Conservation (phyloP, 2,329 filamentous ascomycete genomes). For the Cryphonectria naterciae region DNA sequence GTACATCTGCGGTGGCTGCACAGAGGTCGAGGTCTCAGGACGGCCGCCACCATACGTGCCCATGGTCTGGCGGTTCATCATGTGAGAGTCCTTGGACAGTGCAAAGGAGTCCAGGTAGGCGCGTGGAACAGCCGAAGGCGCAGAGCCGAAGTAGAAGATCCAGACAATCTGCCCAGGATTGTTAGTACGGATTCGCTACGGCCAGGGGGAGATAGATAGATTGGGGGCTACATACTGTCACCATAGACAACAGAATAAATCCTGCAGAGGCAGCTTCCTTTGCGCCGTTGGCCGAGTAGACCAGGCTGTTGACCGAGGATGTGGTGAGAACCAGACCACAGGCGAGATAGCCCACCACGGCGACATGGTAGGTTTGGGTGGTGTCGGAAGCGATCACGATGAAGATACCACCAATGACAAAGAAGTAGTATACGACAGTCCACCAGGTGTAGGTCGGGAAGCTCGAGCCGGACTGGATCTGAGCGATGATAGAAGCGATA, state of each 20-base stretch:
- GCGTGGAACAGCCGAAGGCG: conserved; percentile 82
- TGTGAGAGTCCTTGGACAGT: conserved; percentile 80
- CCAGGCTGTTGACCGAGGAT: conserved; percentile 81
- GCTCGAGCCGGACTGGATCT: conserved; percentile 50
- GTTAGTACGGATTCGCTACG: conserved; percentile 12
- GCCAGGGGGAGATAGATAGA: neutral
- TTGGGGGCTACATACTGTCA: conserved; percentile 67
- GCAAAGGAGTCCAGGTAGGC: conserved; percentile 96
- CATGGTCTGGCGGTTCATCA: conserved; percentile 71
- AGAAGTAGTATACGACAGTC: conserved; percentile 83
- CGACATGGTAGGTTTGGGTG: conserved; percentile 87
- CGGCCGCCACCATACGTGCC: conserved; percentile 73
- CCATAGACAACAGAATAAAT: conserved; percentile 91
- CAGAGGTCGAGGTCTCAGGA: conserved; percentile 81
- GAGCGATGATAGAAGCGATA: conserved; percentile 79
- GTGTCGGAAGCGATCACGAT: conserved; percentile 84
- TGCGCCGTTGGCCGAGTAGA: conserved; percentile 75
- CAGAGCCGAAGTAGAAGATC: conserved; percentile 98
- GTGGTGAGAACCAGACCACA: conserved; percentile 84
- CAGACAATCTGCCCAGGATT: conserved; percentile 76
- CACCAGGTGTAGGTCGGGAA: conserved; percentile 95
- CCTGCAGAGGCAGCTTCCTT: conserved; percentile 88
- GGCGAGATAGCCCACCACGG: conserved; percentile 83
- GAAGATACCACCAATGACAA: conserved; percentile 78
- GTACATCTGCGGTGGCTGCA: conserved; percentile 91